Evolutionary conservation across 768 basidiomycete species (phyloP).

Genomic region (Mycena vulgaris): DNA sequence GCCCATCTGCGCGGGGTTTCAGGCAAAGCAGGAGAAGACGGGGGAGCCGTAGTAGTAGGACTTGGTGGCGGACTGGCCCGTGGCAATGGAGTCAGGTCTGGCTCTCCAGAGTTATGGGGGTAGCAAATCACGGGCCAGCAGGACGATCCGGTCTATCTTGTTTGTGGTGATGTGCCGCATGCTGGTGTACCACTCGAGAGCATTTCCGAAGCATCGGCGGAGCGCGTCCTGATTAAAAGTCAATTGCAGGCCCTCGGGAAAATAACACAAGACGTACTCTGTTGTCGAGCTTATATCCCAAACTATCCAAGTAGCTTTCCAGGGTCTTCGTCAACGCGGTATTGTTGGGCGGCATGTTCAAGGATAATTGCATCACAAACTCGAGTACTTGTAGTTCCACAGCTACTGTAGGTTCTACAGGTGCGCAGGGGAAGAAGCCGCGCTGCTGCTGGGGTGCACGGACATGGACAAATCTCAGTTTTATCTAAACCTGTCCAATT

Average conservation of each 20-base stretch:
- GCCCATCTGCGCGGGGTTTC: neutral
- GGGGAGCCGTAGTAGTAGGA: neutral
- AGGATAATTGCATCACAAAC: conserved; percentile 46
- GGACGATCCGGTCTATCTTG: neutral
- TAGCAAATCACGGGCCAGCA: neutral
- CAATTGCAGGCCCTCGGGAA: neutral
- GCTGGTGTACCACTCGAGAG: conserved; percentile 45
- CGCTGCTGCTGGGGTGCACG: conserved; percentile 41
- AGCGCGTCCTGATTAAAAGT: conserved; percentile 40
- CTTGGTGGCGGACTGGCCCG: too few species aligned
- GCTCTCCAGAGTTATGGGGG: neutral
- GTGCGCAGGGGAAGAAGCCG: conserved; percentile 48
- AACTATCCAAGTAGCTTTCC: conserved; percentile 40
- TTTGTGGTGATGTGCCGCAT: conserved; percentile 30
- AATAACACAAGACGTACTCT: neutral
- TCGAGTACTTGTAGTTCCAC: conserved; percentile 49
- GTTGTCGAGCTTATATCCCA: conserved; percentile 11
- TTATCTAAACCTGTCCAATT: too few species aligned
- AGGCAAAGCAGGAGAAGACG: neutral
- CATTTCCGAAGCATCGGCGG: conserved; percentile 42
- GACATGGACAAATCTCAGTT: neutral
- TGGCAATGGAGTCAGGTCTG: too few species aligned
- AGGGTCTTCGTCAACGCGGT: conserved; percentile 47
- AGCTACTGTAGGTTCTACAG: conserved; percentile 47
- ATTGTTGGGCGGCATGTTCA: conserved; percentile 45